phyloP scores from a whole-genome alignment of 176 grass and related monocot species.

The Poa annua region DNA sequence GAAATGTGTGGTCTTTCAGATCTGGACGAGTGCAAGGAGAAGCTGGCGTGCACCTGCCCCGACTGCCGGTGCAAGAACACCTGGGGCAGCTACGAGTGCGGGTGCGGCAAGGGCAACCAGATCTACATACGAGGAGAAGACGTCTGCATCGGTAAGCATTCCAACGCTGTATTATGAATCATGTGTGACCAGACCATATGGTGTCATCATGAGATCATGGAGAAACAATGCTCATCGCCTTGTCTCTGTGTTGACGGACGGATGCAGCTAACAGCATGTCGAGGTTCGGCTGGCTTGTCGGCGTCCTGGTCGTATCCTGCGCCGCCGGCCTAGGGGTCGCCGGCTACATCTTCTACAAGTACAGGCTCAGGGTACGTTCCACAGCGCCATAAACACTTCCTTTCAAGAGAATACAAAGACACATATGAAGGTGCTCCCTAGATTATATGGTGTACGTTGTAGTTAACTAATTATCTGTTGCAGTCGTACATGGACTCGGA shows the following conservation, averaged over 20 bases:
- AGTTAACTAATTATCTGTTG: background rate
- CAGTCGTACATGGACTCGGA: constrained; percentile 99
- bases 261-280: constrained; percentile 63
- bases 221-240: background rate
- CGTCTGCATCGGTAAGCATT: constrained; percentile 75
- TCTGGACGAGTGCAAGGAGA: constrained; percentile 83
- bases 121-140: constrained; percentile 88
- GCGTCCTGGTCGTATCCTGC: constrained; percentile 61
- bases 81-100: constrained; percentile 92
- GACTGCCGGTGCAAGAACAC: constrained; percentile 94
- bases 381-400: background rate
- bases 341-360: constrained; percentile 95
- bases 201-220: too few relatives aligned
- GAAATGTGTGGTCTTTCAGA: constrained; percentile 44
- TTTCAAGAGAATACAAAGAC: background rate
- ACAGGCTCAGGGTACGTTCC: constrained; percentile 81
- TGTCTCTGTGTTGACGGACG: background rate
- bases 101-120: constrained; percentile 72
- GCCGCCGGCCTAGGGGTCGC: constrained; percentile 59
- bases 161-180: background rate
- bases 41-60: constrained; percentile 89
- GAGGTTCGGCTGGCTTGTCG: constrained; percentile 65
- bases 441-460: background rate
- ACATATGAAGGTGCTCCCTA: too few relatives aligned
- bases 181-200: too few relatives aligned